phyloP scores from a whole-genome alignment of 176 grass and related monocot genomes.

The Raddia guianensis region DNA sequence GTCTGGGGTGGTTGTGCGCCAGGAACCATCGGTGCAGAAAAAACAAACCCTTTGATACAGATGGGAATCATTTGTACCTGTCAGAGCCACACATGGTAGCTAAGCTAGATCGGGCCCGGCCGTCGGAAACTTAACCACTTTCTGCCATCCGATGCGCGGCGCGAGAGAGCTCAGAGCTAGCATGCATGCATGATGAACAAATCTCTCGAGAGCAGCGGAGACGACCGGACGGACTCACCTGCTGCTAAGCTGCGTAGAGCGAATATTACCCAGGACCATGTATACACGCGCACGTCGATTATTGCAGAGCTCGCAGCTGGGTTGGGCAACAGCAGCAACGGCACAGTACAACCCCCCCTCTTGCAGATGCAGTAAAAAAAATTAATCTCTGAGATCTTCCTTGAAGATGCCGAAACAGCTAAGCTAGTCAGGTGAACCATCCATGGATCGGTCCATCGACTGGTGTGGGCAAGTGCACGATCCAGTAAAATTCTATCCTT shows the following conservation, averaged over 20 bases:
- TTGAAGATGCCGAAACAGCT: slow-evolving; percentile 21
- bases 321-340: background rate
- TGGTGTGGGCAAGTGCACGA: no score
- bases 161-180: no score
- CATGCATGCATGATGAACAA: slow-evolving; percentile 3
- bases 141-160: background rate
- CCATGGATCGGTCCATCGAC: background rate
- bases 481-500: no score
- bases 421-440: background rate
- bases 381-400: slow-evolving; percentile 46
- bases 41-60: no score
- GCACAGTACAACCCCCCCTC: slow-evolving; percentile 32
- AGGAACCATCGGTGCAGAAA: no score
- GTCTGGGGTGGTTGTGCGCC: no score
- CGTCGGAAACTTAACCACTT: background rate
- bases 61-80: background rate
- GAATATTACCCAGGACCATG: slow-evolving; percentile 38
- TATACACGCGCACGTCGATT: background rate
- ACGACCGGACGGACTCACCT: no score
- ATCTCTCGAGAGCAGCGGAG: slow-evolving; percentile 42
- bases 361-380: slow-evolving; percentile 35
- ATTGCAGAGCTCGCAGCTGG: background rate
- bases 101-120: background rate
- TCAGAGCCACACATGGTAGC: slow-evolving; percentile 3
- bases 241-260: no score